Evolutionary conservation across 1,284 basidiomycete genomes (phyloP), one percentile per base, ranked within the genome.

Genomic region (Puccinia sorghi): DNA sequence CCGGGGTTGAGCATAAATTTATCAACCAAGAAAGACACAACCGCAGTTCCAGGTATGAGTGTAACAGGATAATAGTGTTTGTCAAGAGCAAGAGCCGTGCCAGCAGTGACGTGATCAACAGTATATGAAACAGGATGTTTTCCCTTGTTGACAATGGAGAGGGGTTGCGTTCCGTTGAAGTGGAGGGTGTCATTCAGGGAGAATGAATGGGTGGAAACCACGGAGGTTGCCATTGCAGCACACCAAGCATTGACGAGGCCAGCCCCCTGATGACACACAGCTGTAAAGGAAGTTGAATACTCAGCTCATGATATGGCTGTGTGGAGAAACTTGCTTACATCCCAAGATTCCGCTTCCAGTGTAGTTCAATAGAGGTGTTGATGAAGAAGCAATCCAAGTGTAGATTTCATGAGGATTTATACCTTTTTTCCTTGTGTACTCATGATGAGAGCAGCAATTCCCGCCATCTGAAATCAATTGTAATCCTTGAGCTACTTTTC

Each of bases 141-240:
- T 7, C 77, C 61, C 54, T 72, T 63, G 59, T 79, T 79, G 22
- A 12, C 46, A n/a, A 79, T 79, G 1, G 59, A 43, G 15, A 79
- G 22, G 6, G 69, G 57, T 56, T 72, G 77, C 4, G 59, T 70
- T 37, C 70, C 61, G 25, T 79, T 72, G 52, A 79, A 79, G 39
- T 79, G 56, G 22, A 63, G 32, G n/a, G 77, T 72, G 59, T 79
- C 77, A 67, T 79, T 79, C n/a, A 79, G 43, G 7, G 77, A 70
- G 41, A 79, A 64, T 6, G 59, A 79, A 57, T 79, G 59, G 56
- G 69, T 52, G 25, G 69, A 72, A n/a, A 79, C 57, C 22, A 72
- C 46, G 20, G 77, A 72, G 15, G 61, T 66, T 37, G 77, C 20
- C 46, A 72, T 72, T 56, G 70, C 77, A 8, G 77, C 77, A 72